Evolutionary conservation across 805 yeast genomes (phyloP).

Genomic region (Candida corydali): DNA sequence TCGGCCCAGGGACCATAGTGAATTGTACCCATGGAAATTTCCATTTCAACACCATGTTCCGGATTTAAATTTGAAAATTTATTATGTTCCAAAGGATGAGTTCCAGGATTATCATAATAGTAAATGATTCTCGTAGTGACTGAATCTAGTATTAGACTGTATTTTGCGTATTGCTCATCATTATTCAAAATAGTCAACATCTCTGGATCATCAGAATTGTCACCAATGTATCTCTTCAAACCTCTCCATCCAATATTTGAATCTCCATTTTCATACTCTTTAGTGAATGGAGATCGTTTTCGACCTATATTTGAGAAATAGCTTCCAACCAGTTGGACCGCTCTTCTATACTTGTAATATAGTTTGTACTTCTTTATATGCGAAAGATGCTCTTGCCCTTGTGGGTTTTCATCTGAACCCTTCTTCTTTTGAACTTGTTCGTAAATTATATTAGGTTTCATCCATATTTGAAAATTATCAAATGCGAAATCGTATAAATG

Average conservation of each 20-base stretch:
- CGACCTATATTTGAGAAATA: conserved; percentile 3
- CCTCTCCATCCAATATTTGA: conserved; percentile 62
- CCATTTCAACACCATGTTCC: conserved; percentile 53
- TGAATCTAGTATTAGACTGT: conserved; percentile 64
- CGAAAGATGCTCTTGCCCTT: conserved; percentile 1
- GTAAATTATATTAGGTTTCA: conserved; percentile 71
- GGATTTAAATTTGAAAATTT: conserved; percentile 15
- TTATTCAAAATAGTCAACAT: conserved; percentile 29
- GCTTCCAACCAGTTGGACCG: conserved; percentile 10
- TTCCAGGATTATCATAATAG: conserved; percentile 72
- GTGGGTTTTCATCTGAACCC: neutral
- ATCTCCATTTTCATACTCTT: neutral
- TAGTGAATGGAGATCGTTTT: conserved; percentile 1
- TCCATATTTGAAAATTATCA: conserved; percentile 50
- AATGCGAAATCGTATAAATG: conserved; percentile 41
- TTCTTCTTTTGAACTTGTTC: conserved; percentile 18
- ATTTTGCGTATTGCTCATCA: conserved; percentile 77
- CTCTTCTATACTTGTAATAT: conserved; percentile 20
- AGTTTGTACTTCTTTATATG: conserved; percentile 16
- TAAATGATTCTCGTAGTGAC: conserved; percentile 51
- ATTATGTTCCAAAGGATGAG: conserved; percentile 3
- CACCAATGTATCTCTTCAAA: conserved; percentile 59
- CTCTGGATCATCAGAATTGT: conserved; percentile 23
- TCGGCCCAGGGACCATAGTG: conserved; percentile 97
- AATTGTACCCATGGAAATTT: conserved; percentile 56